Evolutionary conservation across 1,284 basidiomycete species (phyloP).

Genomic region (Cryptococcus hybrid): DNA sequence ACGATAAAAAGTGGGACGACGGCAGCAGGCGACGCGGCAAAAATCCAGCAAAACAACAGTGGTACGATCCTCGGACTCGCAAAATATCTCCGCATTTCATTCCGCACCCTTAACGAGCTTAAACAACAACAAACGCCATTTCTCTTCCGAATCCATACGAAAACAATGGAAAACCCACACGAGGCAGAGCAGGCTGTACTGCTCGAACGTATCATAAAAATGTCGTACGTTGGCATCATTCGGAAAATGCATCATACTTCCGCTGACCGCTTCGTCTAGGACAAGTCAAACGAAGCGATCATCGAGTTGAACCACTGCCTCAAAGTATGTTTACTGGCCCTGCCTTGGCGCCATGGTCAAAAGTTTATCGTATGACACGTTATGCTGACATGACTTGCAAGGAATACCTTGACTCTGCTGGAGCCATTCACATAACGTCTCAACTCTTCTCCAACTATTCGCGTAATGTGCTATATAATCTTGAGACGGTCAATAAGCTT

Average conservation of each 20-base stretch:
- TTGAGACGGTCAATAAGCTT: constrained; percentile 58
- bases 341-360: neutral
- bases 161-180: constrained; percentile 80
- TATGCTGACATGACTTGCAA: constrained; percentile 3
- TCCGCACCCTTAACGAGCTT: neutral
- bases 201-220: constrained; percentile 80
- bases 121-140: neutral
- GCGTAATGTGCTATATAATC: constrained; percentile 80
- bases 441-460: constrained; percentile 76
- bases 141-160: neutral
- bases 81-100: neutral
- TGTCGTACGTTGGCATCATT: neutral
- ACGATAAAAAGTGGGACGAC: neutral
- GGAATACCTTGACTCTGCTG: constrained; percentile 39
- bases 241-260: neutral
- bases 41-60: neutral
- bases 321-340: constrained; percentile 28
- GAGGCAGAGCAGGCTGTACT: constrained; percentile 86
- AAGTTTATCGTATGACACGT: neutral
- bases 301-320: constrained; percentile 49
- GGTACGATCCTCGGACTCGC: neutral
- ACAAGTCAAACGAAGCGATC: constrained; percentile 50
- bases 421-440: constrained; percentile 64
- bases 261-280: constrained; percentile 20
- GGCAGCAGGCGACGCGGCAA: too few species aligned